Base-by-base conservation (phyloP, 2,329 filamentous ascomycete species). In the Macrophomina tecta region DNA sequence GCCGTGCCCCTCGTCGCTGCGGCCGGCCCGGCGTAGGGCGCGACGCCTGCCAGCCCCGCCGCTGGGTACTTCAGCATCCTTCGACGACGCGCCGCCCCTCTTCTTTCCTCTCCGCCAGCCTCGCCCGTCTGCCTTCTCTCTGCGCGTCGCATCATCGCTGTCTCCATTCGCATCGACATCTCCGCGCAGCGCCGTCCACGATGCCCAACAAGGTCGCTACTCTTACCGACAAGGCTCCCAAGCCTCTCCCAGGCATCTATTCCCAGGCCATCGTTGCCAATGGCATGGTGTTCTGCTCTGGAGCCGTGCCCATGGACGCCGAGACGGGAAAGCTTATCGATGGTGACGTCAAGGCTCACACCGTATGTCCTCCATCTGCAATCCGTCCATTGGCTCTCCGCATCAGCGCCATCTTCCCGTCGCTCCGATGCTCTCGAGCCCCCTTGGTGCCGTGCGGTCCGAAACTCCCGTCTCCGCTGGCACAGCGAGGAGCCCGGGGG, bases 231-330 rank as follows among this genome's bases (percentile, higher is more conserved):
- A 66, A 66, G 45, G 64, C 64, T 42, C 64, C 64, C 36, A 58
- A 58, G 64, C 64, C 64, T 40, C 53, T 66, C 1, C 64, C 64
- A 9, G 64, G 64, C 45, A 56, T 66, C 32, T 60, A 58, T 36
- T 66, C 64, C 18, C 64, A 66, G 55, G 64, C 52, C 45, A 66
- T 66, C 16, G 64, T 66, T 18, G 64, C 64, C 64, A 66, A 66
- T 36, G 64, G 64, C 53, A 52, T 56, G 28, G 64, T 66, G 45
- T 66, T 42, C 64, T 66, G 64, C 53, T 66, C 64, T 36, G 64
- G 64, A 45, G 46, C 48, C 18, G 64, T 66, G 5, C 32, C 64
- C 45, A 40, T 61, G n/a, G 55, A 61, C 55, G 30, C 64, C 6
- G 53, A 38, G 42, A 66, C 64, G 7, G 48, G 55, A 45, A 66